A percentile compares a stretch with the other conserved stretches of the same genome.
phyloP scores from a whole-genome alignment of 768 basidiomycete species.

The Termitomyces sp. region DNA sequence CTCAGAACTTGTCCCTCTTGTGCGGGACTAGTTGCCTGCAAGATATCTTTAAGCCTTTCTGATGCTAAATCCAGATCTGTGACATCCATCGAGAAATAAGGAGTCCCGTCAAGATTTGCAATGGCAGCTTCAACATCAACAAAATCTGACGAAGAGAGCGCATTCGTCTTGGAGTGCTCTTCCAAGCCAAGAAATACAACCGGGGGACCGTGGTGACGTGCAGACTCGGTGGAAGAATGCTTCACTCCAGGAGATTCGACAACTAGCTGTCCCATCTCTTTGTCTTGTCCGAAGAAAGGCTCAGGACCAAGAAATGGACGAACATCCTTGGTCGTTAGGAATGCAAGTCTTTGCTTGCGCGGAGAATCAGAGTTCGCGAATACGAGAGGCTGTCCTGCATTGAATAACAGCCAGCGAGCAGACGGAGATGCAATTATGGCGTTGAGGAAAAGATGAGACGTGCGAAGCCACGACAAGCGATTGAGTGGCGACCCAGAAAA shows the following conservation, averaged over 20 bases:
- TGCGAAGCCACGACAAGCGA: slow-evolving; percentile 75
- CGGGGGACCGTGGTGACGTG: slow-evolving; percentile 50
- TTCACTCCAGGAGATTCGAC: slow-evolving; percentile 22
- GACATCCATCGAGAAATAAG: slow-evolving; percentile 83
- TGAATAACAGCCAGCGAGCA: slow-evolving; percentile 77
- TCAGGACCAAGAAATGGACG: slow-evolving; percentile 56
- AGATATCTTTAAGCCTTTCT: slow-evolving; percentile 26
- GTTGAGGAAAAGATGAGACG: slow-evolving; percentile 73
- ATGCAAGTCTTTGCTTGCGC: slow-evolving; percentile 33
- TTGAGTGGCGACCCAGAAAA: slow-evolving; percentile 68
- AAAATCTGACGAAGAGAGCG: slow-evolving; percentile 65
- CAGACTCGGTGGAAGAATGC: slow-evolving; percentile 41
- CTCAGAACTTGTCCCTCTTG: slow-evolving; percentile 33
- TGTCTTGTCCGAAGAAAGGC: slow-evolving; percentile 69
- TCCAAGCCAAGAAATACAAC: slow-evolving; percentile 80
- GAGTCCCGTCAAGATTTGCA: slow-evolving; percentile 66
- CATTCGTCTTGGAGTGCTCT: slow-evolving; percentile 44
- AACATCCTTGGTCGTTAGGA: slow-evolving; percentile 58
- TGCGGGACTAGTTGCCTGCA: slow-evolving; percentile 34
- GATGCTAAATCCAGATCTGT: slow-evolving; percentile 35
- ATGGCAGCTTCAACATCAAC: slow-evolving; percentile 47
- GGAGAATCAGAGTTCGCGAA: slow-evolving; percentile 29
- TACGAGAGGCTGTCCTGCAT: slow-evolving; percentile 63
- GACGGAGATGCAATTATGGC: slow-evolving; percentile 51
- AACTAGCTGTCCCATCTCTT: slow-evolving; percentile 35